These are phyloP conservation scores for Microcyclosporella mali DNA, from an alignment of 2,329 filamentous ascomycete genomes.

Conservation along the genomic window DNA sequence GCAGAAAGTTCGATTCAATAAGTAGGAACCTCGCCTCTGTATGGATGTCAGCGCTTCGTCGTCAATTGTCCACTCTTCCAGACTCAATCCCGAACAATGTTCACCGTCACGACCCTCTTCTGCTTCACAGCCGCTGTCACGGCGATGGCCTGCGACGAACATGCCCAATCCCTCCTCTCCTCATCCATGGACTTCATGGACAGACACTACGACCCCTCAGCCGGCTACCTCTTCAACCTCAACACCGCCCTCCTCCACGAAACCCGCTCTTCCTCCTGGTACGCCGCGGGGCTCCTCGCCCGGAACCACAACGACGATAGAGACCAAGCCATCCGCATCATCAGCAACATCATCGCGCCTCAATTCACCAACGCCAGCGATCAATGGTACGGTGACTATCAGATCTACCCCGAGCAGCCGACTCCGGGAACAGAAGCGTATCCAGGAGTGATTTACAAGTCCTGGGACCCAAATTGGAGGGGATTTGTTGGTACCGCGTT, in stretches of 20 bases:
- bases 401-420: slow-evolving; percentile 52
- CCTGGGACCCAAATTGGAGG: slow-evolving; percentile 59
- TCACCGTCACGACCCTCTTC: not conserved
- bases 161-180: slow-evolving; percentile 10
- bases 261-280: slow-evolving; percentile 54
- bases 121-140: not conserved
- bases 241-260: slow-evolving; percentile 48
- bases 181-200: slow-evolving; percentile 38
- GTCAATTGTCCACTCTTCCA: not conserved
- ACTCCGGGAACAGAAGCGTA: slow-evolving; percentile 50
- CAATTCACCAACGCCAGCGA: slow-evolving; percentile 49
- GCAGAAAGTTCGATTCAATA: no score
- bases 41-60: not conserved
- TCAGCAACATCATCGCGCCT: slow-evolving; percentile 48
- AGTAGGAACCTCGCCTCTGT: no score
- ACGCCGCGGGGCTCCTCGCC: slow-evolving; percentile 53
- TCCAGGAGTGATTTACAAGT: slow-evolving; percentile 46
- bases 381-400: slow-evolving; percentile 55
- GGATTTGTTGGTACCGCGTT: slow-evolving; percentile 57
- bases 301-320: slow-evolving; percentile 48
- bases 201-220: slow-evolving; percentile 46
- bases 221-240: slow-evolving; percentile 49
- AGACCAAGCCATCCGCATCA: slow-evolving; percentile 48
- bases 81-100: not conserved
- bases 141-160: not conserved